phyloP scores from a whole-genome alignment of 1,284 basidiomycete genomes.

The Peniophora sp. region DNA sequence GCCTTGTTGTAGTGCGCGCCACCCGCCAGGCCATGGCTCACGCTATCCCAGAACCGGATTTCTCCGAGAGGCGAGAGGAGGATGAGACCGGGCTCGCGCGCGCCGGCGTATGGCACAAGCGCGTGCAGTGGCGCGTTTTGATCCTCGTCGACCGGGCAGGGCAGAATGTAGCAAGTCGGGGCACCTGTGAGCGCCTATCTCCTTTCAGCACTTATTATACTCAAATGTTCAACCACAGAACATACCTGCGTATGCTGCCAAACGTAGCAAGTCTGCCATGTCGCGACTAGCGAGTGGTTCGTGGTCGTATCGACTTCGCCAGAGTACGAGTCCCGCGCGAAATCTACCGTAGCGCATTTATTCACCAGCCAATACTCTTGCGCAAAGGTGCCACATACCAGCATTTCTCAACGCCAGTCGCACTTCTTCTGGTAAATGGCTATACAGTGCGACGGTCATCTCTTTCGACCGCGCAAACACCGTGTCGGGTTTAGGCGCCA shows the following conservation, averaged over 20 bases:
- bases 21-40: conserved; percentile 75
- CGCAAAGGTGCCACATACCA: conserved; percentile 37
- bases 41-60: conserved; percentile 73
- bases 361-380: neutral
- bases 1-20: conserved; percentile 56
- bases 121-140: conserved; percentile 54
- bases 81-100: conserved; percentile 72
- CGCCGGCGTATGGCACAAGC: conserved; percentile 60
- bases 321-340: conserved; percentile 55
- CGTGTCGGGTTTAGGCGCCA: conserved; percentile 34
- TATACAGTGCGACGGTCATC: conserved; percentile 59
- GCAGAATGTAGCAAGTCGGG: conserved; percentile 79
- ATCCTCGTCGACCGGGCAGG: conserved; percentile 45
- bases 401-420: conserved; percentile 61
- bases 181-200: conserved; percentile 52
- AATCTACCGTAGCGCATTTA: conserved; percentile 38
- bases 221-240: conserved; percentile 1
- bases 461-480: conserved; percentile 70
- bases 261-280: conserved; percentile 68
- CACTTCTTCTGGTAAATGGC: conserved; percentile 64
- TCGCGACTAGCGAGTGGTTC: conserved; percentile 67
- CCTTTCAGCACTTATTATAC: neutral
- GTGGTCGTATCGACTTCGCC: conserved; percentile 65
- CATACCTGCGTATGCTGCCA: conserved; percentile 71
- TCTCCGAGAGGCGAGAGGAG: conserved; percentile 57